Evolutionary conservation across 495 filamentous ascomycete genomes (phyloP).

Genomic region (Hyaloscypha variabilis): DNA sequence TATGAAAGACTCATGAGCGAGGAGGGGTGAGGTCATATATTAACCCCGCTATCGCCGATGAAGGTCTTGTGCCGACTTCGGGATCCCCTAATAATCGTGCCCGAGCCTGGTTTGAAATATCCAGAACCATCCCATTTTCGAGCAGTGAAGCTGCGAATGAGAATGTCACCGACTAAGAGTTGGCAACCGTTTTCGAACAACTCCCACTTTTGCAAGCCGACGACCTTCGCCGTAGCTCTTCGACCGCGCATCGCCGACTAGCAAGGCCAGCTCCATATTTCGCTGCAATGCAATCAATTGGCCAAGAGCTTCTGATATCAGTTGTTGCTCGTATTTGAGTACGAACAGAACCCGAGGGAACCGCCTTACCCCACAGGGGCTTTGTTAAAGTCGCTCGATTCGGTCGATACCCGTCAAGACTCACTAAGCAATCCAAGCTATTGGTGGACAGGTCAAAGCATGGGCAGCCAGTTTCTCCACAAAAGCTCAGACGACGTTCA

Average conservation of each 20-base stretch:
- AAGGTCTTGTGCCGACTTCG: neutral
- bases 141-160: no score
- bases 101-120: neutral
- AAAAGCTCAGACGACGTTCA: neutral
- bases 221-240: neutral
- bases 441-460: neutral
- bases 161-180: neutral
- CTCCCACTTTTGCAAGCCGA: neutral
- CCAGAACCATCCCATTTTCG: neutral
- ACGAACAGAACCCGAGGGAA: no score
- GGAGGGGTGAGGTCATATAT: neutral
- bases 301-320: neutral
- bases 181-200: neutral
- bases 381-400: neutral
- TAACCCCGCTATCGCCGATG: conserved; percentile 1
- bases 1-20: no score
- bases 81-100: no score
- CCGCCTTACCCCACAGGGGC: no score
- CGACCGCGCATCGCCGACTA: neutral
- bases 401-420: neutral
- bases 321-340: neutral
- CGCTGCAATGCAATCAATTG: neutral
- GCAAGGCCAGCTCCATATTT: neutral
- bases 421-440: no score
- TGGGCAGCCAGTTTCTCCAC: neutral